These are phyloP conservation scores for Trichoderma semiorbis DNA, from an alignment of 2,329 filamentous ascomycete genomes.

Conservation along the genomic window DNA sequence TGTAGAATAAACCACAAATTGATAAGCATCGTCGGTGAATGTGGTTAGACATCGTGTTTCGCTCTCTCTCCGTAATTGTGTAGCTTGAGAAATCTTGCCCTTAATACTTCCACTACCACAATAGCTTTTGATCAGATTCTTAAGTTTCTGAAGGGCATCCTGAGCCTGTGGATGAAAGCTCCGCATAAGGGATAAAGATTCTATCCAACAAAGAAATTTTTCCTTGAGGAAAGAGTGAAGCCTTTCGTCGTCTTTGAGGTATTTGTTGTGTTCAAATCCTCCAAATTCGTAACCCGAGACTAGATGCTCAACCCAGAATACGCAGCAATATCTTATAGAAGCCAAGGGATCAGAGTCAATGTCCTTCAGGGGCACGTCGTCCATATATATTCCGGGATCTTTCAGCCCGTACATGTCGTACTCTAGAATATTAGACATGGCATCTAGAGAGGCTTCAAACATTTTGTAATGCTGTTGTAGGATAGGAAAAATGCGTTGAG, in stretches of 20 bases:
- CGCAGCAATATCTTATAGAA: background rate
- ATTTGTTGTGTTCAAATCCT: background rate
- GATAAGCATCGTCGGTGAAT: background rate
- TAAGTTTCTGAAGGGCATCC: background rate
- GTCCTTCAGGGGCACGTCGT: accelerated
- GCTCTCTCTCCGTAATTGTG: background rate
- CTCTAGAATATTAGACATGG: background rate
- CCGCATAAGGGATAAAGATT: background rate
- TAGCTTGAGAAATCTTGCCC: background rate
- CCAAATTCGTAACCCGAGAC: background rate
- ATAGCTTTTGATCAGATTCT: background rate
- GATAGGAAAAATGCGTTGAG: background rate
- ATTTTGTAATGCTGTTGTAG: background rate
- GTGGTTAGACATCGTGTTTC: background rate
- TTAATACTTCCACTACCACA: accelerated
- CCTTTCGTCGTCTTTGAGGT: background rate
- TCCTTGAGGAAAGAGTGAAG: background rate
- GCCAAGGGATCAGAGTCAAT: background rate
- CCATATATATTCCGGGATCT: background rate
- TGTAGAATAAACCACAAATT: background rate
- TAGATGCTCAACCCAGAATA: background rate
- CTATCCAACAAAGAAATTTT: background rate
- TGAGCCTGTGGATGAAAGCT: background rate
- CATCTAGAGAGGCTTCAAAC: background rate
- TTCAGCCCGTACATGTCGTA: background rate